Evolutionary conservation across 257 asterid species (phyloP).

Genomic region (Verbascum thapsus): DNA sequence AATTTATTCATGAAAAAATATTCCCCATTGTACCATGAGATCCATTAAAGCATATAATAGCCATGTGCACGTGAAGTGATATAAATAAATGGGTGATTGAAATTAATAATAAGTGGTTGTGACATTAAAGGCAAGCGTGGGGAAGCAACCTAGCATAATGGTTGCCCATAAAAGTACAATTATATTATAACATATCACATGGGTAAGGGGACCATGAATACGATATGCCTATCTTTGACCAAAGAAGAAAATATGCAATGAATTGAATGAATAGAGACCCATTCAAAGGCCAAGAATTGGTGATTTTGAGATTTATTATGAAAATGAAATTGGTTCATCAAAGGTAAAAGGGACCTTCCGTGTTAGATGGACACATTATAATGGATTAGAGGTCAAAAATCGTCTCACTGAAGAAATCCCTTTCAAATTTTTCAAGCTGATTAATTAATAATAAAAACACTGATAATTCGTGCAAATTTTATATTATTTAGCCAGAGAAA

Average conservation of each 20-base stretch:
- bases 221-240: not conserved
- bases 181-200: conserved; percentile 24
- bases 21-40: too few species aligned
- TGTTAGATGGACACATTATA: not conserved
- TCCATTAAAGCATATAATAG: too few species aligned
- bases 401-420: not conserved
- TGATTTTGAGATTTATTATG: too few species aligned
- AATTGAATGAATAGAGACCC: too few species aligned
- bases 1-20: too few species aligned
- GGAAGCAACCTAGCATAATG: conserved; percentile 8
- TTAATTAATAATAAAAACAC: conserved; percentile 12
- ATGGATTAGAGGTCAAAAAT: not conserved
- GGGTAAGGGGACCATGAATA: conserved; percentile 6
- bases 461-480: conserved; percentile 14
- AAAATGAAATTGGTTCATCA: too few species aligned
- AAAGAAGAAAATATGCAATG: too few species aligned
- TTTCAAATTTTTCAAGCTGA: not conserved
- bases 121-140: conserved; percentile 27
- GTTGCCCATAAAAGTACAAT: not conserved
- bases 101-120: not conserved
- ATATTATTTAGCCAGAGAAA: conserved; percentile 21
- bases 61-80: conserved; percentile 28
- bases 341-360: too few species aligned
- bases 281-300: too few species aligned
- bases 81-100: conserved; percentile 13